These are phyloP conservation scores for Akanthomyces dipterigenus DNA, from an alignment of 2,329 filamentous ascomycete genomes.

Conservation along the genomic window DNA sequence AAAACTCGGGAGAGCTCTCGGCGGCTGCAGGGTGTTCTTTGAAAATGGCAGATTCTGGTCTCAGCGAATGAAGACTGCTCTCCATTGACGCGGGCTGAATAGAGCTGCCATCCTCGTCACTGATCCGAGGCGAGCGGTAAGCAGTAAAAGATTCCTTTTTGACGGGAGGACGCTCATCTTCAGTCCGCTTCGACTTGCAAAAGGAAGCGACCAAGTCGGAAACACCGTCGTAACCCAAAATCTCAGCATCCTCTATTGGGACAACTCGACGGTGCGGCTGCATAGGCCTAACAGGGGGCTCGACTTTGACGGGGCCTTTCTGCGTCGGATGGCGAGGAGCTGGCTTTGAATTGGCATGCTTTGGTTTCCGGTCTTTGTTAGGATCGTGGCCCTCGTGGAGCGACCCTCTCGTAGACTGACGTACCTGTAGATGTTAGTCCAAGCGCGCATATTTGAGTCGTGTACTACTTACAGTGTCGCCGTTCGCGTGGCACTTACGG, in stretches of 20 bases:
- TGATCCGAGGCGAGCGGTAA: neutral
- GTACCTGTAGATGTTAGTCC: neutral
- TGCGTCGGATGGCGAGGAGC: neutral
- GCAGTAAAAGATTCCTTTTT: neutral
- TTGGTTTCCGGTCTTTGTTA: neutral
- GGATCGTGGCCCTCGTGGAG: neutral
- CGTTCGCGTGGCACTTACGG: neutral
- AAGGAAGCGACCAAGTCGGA: neutral
- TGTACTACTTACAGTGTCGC: neutral
- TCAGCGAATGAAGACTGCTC: slow-evolving; percentile 19
- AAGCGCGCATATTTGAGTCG: no score
- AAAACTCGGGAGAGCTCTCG: neutral
- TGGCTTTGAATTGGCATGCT: neutral
- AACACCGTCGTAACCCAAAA: neutral
- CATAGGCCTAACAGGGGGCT: neutral
- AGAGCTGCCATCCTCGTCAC: neutral
- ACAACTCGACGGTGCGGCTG: neutral
- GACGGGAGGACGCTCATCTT: neutral
- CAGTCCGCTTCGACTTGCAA: neutral
- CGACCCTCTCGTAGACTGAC: neutral
- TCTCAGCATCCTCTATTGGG: neutral
- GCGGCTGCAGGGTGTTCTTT: neutral
- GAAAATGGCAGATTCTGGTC: slow-evolving; percentile 8
- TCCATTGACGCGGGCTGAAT: neutral
- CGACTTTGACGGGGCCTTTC: neutral